phyloP scores from a whole-genome alignment of 192 early-diverging fungal genomes.

The Coemansia umbellata region DNA sequence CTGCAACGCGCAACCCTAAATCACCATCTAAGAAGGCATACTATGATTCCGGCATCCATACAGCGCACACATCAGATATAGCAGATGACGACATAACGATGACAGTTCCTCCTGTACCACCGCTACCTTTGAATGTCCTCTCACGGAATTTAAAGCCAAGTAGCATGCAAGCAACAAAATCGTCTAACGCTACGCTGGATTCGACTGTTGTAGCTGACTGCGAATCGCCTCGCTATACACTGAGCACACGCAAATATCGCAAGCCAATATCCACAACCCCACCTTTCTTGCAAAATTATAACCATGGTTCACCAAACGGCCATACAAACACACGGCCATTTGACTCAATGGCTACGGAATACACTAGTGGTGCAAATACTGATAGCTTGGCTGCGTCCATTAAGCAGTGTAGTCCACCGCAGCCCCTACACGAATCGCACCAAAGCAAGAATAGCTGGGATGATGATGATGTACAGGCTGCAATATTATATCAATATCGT shows the following conservation, averaged over 20 bases:
- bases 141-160: background rate
- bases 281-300: background rate
- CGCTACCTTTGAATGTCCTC: slow-evolving; percentile 16
- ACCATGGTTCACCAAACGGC: too few species aligned
- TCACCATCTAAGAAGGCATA: too few species aligned
- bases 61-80: too few species aligned
- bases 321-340: too few species aligned
- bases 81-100: background rate
- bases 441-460: slow-evolving; percentile 10
- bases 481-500: slow-evolving; percentile 19
- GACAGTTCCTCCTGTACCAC: slow-evolving; percentile 34
- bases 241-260: slow-evolving; percentile 25
- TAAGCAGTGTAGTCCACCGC: too few species aligned
- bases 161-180: background rate
- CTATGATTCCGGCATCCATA: too few species aligned
- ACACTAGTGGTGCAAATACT: too few species aligned
- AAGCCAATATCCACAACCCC: background rate
- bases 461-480: slow-evolving; percentile 16
- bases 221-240: slow-evolving; percentile 14
- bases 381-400: too few species aligned
- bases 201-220: background rate
- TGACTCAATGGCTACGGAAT: too few species aligned
- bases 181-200: background rate
- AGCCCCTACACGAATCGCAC: too few species aligned
- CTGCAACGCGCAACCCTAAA: too few species aligned